These are phyloP conservation scores for Bryoerythrophyllum caledonicum DNA, from an alignment of 225 moss, liverwort and hornwort genomes.

Conservation along the genomic window DNA sequence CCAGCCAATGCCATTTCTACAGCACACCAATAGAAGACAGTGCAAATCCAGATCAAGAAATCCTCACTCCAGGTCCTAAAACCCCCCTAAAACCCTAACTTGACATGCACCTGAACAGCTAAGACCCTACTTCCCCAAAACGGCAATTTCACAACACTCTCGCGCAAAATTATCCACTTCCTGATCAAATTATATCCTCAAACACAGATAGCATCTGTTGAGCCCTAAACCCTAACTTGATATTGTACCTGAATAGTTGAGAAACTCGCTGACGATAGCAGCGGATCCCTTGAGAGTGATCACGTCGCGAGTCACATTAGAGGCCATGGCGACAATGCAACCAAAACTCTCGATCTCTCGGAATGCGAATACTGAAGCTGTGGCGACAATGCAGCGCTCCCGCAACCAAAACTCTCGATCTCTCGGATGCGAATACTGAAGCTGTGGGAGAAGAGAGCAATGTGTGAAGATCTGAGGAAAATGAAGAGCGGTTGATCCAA, in stretches of 20 bases:
- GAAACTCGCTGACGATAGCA: conserved; percentile 90
- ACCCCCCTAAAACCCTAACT: no score
- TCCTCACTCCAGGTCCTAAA: no score
- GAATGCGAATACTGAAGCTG: neutral
- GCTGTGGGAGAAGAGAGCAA: no score
- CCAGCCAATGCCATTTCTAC: no score
- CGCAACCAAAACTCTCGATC: no score
- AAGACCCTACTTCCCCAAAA: neutral
- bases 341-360: neutral
- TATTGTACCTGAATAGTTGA: conserved; percentile 45
- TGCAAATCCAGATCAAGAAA: no score
- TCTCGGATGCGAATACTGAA: no score
- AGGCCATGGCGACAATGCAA: conserved; percentile 43
- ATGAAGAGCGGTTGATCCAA: no score
- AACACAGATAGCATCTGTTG: neutral
- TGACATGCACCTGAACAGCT: no score
- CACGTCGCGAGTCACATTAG: conserved; percentile 66
- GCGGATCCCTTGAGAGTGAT: conserved; percentile 97
- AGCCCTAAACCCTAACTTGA: neutral
- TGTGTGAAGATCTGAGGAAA: no score
- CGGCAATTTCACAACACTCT: neutral
- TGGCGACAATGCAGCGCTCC: no score
- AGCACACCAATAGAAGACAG: no score
- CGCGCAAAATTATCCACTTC: neutral
- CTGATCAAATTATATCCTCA: neutral